Evolutionary conservation across 179 eudicot genomes (phyloP).

Genomic region (Beta corolliflora): DNA sequence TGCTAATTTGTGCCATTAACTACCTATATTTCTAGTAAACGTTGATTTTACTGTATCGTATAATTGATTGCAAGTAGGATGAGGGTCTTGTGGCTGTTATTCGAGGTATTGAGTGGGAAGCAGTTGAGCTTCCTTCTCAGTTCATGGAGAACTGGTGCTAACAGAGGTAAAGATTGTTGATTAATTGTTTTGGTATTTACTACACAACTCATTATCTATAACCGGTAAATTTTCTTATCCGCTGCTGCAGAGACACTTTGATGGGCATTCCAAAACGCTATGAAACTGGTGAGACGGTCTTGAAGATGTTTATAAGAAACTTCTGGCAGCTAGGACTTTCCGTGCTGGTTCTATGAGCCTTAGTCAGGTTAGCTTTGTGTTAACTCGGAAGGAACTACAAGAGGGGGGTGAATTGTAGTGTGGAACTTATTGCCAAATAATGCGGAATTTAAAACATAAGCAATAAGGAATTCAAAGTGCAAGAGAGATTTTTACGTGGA

Average conservation of each 20-base stretch:
- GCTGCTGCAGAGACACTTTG: conserved; percentile 75
- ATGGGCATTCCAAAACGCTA: conserved; percentile 96
- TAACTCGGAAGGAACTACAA: too few relatives aligned
- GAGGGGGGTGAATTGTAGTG: too few relatives aligned
- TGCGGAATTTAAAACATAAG: too few relatives aligned
- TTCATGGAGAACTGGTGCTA: conserved; percentile 99
- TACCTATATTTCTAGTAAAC: neutral
- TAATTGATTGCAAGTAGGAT: conserved; percentile 52
- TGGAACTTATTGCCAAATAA: too few relatives aligned
- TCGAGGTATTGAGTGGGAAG: conserved; percentile 99
- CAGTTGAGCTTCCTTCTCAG: conserved; percentile 98
- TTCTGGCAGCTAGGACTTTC: conserved; percentile 90
- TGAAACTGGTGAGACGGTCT: conserved; percentile 91
- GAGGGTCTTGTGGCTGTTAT: conserved; percentile 98
- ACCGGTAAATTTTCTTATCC: conserved; percentile 12
- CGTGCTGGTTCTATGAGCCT: conserved; percentile 92
- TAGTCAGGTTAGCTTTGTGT: conserved; percentile 80
- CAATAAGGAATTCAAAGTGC: too few relatives aligned
- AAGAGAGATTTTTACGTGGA: too few relatives aligned
- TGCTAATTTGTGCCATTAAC: neutral
- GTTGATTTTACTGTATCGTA: neutral
- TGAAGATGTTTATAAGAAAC: conserved; percentile 83
- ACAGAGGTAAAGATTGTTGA: conserved; percentile 60
- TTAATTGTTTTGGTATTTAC: neutral
- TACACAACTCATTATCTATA: neutral